Base-by-base conservation (phyloP, 1,284 basidiomycete species). In the Puccinia polysora region DNA sequence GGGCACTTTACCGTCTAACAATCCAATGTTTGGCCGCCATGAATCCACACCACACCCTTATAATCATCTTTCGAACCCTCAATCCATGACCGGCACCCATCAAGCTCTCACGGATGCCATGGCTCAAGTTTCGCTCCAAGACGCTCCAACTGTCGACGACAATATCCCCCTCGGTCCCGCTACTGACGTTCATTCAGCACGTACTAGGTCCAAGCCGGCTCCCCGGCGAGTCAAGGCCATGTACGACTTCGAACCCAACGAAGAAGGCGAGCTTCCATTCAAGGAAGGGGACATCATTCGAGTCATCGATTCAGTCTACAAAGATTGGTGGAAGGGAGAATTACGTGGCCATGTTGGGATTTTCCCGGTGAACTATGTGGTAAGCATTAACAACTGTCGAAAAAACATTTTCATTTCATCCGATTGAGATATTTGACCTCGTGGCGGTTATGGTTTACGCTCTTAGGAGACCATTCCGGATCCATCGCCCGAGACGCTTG, bases 321-420 rank as follows among this genome's bases (percentile, higher is more conserved):
- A 93, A 78, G 92, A 97, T 79, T 99, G 96, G 96, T 98, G 95
- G 94, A 84, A 91, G 56, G 96, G 96, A 1, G 94, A 97, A 76
- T 81, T 93, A 47, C 89, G 89, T 76, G 93, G 94, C 0, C 84
- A 90, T 74, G 93, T 92, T 7, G 96, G 96, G 14, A 98, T 99
- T 74, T 98, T 99, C 81, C 95, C 96, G 0, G 91, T 97, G 47
- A 97, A 96, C 78, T 97, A 97, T 81, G 91, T 98, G 75, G 89
- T 90, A 77, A 32, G 88, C 14, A 84, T n/a, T n/a, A n/a, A n/a
- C n/a, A n/a, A n/a, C n/a, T n/a, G n/a, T n/a, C n/a, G n/a, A n/a
- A n/a, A n/a, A n/a, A n/a, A 12, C 71, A 55, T 40, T 34, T 74
- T 65, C 74, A 32, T 28, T 45, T 43, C 38, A 34, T 55, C 40